phyloP scores from a whole-genome alignment of 2,329 filamentous ascomycete genomes.

The Ophiocordyceps camponoti-saundersi region DNA sequence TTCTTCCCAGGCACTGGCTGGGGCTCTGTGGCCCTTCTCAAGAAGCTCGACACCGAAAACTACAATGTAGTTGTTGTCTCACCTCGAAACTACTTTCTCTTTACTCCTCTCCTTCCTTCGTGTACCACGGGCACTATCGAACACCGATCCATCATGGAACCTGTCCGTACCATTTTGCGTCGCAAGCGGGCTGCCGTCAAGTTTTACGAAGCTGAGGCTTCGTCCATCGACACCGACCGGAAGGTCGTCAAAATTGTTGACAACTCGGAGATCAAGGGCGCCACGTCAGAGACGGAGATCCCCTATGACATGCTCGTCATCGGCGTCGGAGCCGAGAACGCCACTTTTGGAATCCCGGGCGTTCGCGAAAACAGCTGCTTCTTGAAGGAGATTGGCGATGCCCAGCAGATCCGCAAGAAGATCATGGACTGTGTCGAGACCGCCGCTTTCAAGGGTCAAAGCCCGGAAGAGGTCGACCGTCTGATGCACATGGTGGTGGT shows the following conservation, averaged over 20 bases:
- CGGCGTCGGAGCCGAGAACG: slow-evolving; percentile 94
- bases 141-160: slow-evolving; percentile 99
- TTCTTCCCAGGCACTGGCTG: slow-evolving; percentile 65
- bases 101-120: slow-evolving; percentile 91
- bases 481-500: slow-evolving; percentile 96
- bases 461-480: slow-evolving; percentile 72
- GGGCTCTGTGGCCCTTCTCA: slow-evolving; percentile 87
- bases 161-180: slow-evolving; percentile 85
- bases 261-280: slow-evolving; percentile 82
- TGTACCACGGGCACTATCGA: slow-evolving; percentile 96
- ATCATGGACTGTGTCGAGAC: slow-evolving; percentile 99
- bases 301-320: slow-evolving; percentile 97
- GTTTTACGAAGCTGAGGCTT: slow-evolving; percentile 96
- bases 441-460: slow-evolving; percentile 94
- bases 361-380: slow-evolving; percentile 94
- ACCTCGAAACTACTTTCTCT: slow-evolving; percentile 98
- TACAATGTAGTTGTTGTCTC: slow-evolving; percentile 98
- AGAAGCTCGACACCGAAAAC: slow-evolving; percentile 97
- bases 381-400: slow-evolving; percentile 94
- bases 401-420: slow-evolving; percentile 89
- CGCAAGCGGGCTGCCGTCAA: slow-evolving; percentile 88
- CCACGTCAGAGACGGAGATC: slow-evolving; percentile 68
- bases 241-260: slow-evolving; percentile 82
- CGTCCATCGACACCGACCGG: slow-evolving; percentile 83
- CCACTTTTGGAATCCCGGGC: slow-evolving; percentile 93